Conservation (phyloP, 2,329 filamentous ascomycete genomes). For the Keithomyces neogunnii region DNA sequence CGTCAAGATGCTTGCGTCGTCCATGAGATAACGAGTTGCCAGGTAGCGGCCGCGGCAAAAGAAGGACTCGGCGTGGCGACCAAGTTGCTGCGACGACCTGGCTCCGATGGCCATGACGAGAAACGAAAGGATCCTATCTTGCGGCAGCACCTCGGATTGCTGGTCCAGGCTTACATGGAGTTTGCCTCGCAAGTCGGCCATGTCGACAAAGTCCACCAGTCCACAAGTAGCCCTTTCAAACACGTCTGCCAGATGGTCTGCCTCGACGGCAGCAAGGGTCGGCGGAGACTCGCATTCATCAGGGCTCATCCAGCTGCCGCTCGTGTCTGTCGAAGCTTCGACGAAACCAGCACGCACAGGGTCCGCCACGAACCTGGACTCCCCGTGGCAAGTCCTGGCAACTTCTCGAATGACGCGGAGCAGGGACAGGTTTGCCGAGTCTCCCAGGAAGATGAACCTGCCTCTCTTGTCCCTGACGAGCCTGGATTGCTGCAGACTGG, state of each 20-base stretch:
- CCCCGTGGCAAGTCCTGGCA: not conserved
- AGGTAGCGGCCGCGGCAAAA: conserved; percentile 18
- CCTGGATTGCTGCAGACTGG: conserved; percentile 1
- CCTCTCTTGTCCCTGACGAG: conserved; percentile 2
- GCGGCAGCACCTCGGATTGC: too few relatives aligned
- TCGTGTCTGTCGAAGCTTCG: not conserved
- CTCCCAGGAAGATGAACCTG: conserved; percentile 1
- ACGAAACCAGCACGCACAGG: not conserved
- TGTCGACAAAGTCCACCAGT: too few relatives aligned
- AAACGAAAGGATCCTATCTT: not conserved
- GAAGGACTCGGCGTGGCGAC: conserved; percentile 16
- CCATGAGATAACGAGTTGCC: conserved; percentile 22
- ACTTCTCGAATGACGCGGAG: not conserved
- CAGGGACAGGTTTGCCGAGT: not conserved
- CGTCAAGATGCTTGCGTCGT: conserved; percentile 44
- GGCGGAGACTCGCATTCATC: not conserved
- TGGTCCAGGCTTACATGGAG: too few relatives aligned
- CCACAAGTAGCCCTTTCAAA: not conserved
- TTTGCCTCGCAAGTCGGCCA: too few relatives aligned
- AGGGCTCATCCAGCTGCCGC: not conserved
- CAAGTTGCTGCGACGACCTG: conserved; percentile 15
- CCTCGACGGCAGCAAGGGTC: not conserved
- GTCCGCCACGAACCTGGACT: not conserved
- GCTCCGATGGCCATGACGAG: conserved; percentile 15
- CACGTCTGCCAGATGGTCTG: not conserved